phyloP scores from a whole-genome alignment of 257 asterid genomes.

The Penstemon barbatus region DNA sequence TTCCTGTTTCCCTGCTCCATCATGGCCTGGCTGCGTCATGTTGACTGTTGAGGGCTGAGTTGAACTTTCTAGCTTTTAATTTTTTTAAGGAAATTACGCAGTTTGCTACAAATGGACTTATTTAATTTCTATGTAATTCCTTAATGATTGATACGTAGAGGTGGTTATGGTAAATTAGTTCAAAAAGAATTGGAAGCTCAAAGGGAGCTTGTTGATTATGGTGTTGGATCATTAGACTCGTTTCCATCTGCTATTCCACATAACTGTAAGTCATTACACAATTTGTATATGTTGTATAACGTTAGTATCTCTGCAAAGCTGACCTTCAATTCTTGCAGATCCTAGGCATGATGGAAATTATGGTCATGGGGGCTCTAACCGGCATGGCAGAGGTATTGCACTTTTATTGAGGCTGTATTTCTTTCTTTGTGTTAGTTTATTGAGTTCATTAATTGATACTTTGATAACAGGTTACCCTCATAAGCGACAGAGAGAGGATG shows the following conservation, averaged over 20 bases:
- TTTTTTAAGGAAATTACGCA: background rate
- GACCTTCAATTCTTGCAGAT: constrained; percentile 45
- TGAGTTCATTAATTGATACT: constrained; percentile 16
- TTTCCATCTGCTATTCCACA: constrained; percentile 66
- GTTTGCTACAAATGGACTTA: background rate
- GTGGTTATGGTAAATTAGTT: constrained; percentile 95
- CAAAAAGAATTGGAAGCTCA: constrained; percentile 96
- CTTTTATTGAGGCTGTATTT: constrained; percentile 5
- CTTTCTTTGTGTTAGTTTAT: constrained; percentile 8
- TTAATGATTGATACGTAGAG: constrained; percentile 79
- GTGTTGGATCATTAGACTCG: constrained; percentile 72
- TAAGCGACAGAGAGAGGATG: constrained; percentile 79
- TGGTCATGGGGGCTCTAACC: constrained; percentile 72
- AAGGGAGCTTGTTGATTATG: constrained; percentile 92
- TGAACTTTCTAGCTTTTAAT: too few species aligned
- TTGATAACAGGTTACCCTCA: constrained; percentile 58
- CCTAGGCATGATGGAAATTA: constrained; percentile 77
- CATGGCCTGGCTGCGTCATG: background rate
- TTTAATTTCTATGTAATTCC: constrained; percentile 33
- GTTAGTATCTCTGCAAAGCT: constrained; percentile 18
- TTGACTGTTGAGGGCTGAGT: background rate
- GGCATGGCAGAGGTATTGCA: constrained; percentile 74
- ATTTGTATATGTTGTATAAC: constrained; percentile 7
- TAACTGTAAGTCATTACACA: constrained; percentile 54
- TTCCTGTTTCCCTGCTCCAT: background rate